phyloP scores from a whole-genome alignment of 2,329 filamentous ascomycete species.

The Parascedosporium putredinis region DNA sequence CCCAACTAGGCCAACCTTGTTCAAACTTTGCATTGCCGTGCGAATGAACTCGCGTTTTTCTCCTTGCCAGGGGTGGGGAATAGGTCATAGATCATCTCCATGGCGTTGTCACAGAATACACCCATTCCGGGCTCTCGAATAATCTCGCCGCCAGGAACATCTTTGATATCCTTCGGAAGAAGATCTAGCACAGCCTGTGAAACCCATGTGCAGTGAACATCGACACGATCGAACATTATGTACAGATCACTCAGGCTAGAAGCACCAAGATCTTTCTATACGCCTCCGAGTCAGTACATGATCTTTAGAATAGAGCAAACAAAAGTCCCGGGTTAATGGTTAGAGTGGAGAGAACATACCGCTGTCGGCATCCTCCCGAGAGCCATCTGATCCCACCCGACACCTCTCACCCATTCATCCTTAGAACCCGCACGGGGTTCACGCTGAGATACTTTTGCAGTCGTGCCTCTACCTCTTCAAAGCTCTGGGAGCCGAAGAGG shows the following conservation, averaged over 20 bases:
- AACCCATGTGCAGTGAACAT: conserved; percentile 62
- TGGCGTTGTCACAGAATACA: conserved; percentile 65
- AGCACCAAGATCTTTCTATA: conserved; percentile 38
- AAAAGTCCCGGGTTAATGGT: no score
- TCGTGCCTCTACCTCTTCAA: conserved; percentile 42
- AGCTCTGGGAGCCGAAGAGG: conserved; percentile 47
- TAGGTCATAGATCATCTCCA: conserved; percentile 46
- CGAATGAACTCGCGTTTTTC: conserved; percentile 42
- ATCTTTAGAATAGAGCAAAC: no score
- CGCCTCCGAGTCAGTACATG: no score
- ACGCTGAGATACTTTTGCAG: conserved; percentile 38
- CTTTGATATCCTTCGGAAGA: conserved; percentile 40
- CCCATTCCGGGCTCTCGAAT: conserved; percentile 50
- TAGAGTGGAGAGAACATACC: conserved; percentile 27
- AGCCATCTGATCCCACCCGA: conserved; percentile 61
- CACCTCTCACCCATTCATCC: conserved; percentile 52
- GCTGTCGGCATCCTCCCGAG: conserved; percentile 57
- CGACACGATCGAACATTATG: conserved; percentile 60
- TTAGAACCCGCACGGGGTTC: conserved; percentile 40
- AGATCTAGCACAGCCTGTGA: conserved; percentile 52
- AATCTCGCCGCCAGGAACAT: conserved; percentile 54
- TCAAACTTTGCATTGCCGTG: conserved; percentile 51
- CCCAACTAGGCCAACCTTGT: conserved; percentile 55
- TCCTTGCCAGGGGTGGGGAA: conserved; percentile 46
- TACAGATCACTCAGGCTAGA: conserved; percentile 42